Evolutionary conservation across 208 protist genomes (phyloP).

Genomic region (Acanthamoeba castellanii): DNA sequence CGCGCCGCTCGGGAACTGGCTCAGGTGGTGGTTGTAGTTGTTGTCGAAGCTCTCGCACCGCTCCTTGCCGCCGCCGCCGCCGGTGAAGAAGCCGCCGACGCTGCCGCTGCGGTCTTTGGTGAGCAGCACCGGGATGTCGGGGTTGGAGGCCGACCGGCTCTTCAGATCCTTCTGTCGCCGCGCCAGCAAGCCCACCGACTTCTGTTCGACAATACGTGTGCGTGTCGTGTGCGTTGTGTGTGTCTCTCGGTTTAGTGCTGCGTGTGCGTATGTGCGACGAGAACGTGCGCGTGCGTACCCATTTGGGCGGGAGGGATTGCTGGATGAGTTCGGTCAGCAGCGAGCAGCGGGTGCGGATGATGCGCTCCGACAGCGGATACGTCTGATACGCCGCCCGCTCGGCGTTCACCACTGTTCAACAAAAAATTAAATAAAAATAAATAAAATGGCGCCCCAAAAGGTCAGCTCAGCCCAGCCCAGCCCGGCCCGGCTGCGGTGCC

Average conservation of each 20-base stretch:
- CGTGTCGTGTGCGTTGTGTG: background rate
- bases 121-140: conserved; percentile 18
- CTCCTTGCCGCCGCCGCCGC: background rate
- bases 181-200: background rate
- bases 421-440: background rate
- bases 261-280: background rate
- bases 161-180: background rate
- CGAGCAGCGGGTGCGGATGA: conserved; percentile 55
- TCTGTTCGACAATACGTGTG: background rate
- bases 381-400: conserved; percentile 62
- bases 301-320: conserved; percentile 31
- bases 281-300: background rate
- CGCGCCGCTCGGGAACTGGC: background rate
- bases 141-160: conserved; percentile 1
- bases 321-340: conserved; percentile 51
- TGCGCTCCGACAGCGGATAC: conserved; percentile 44
- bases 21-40: conserved; percentile 21
- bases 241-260: background rate
- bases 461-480: background rate
- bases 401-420: conserved; percentile 47
- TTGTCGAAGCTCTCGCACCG: conserved; percentile 34
- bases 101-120: conserved; percentile 14
- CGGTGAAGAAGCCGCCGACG: background rate
- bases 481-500: too few relatives aligned
- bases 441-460: background rate